These are phyloP conservation scores for Acer yangbiense DNA, from an alignment of 345 rosid genomes.

Conservation along the genomic window DNA sequence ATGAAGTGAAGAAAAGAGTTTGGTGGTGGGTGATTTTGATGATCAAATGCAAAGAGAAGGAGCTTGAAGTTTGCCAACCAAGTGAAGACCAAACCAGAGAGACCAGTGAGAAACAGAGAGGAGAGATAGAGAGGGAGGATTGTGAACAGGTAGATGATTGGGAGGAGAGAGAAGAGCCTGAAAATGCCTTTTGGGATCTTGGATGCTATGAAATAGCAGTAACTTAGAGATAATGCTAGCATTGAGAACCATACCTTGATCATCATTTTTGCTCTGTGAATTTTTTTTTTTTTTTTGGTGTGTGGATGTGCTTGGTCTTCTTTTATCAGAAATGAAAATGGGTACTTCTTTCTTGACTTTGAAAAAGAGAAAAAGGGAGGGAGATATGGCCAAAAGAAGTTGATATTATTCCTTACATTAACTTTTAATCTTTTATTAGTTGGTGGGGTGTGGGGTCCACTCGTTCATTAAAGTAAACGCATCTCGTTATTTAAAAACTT, in stretches of 20 bases:
- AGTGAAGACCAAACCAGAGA: constrained; percentile 25
- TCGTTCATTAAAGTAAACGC: no score
- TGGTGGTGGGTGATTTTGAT: background rate
- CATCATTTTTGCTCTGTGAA: background rate
- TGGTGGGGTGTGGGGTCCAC: no score
- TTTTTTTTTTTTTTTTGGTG: background rate
- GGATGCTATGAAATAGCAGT: constrained; percentile 36
- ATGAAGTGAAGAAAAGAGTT: constrained; percentile 31
- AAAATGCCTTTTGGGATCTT: constrained; percentile 29
- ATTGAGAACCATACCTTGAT: constrained; percentile 8
- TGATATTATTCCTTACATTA: no score
- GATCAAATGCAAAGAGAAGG: constrained; percentile 42
- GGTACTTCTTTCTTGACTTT: no score
- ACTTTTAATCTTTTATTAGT: no score
- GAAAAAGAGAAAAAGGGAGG: no score
- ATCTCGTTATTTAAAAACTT: no score
- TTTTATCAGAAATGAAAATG: no score
- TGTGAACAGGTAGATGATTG: constrained; percentile 33
- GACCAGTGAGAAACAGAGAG: constrained; percentile 15
- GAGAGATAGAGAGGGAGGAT: constrained; percentile 35
- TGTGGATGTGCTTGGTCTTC: background rate
- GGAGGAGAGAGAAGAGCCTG: constrained; percentile 45
- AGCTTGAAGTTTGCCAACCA: constrained; percentile 57
- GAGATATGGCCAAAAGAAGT: no score
- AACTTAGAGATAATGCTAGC: constrained; percentile 27